Percentiles rank a stretch among this genome's conserved stretches.
These are phyloP conservation scores for Turritis glabra DNA, from an alignment of 345 rosid genomes.

Conservation along the genomic window DNA sequence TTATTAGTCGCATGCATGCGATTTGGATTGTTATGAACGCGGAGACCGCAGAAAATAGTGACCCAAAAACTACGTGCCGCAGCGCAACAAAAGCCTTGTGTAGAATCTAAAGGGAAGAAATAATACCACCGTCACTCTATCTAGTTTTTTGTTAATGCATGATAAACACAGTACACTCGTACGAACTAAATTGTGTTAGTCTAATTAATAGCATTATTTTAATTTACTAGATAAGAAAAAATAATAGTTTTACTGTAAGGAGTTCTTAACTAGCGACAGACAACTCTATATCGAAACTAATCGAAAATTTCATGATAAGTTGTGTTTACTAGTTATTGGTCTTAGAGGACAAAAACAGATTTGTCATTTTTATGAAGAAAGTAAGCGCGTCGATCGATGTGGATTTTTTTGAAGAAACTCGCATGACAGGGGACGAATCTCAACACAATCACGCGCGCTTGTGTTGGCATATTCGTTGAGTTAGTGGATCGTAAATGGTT, in stretches of 20 bases:
- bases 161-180: not conserved
- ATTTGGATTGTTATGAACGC: conserved; percentile 17
- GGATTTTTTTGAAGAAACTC: conserved; percentile 1
- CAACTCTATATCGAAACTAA: not conserved
- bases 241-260: not conserved
- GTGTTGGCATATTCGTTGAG: conserved; percentile 22
- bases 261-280: not conserved
- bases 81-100: not conserved
- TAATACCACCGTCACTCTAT: not conserved
- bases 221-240: not conserved
- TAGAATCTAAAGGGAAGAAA: not conserved
- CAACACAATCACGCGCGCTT: conserved; percentile 15
- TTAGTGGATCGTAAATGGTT: not conserved
- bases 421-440: not conserved
- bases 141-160: not conserved
- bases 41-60: not conserved
- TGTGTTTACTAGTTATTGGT: not conserved
- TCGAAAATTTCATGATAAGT: not conserved
- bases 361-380: not conserved
- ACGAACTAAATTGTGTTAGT: not conserved
- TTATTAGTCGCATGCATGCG: conserved; percentile 9
- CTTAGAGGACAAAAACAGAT: not conserved
- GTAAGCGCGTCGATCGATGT: not conserved
- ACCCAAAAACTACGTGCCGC: not conserved
- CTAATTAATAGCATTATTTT: not conserved